Base-by-base conservation (phyloP, 164 flowering plant species). In the Aristolochia californica region DNA sequence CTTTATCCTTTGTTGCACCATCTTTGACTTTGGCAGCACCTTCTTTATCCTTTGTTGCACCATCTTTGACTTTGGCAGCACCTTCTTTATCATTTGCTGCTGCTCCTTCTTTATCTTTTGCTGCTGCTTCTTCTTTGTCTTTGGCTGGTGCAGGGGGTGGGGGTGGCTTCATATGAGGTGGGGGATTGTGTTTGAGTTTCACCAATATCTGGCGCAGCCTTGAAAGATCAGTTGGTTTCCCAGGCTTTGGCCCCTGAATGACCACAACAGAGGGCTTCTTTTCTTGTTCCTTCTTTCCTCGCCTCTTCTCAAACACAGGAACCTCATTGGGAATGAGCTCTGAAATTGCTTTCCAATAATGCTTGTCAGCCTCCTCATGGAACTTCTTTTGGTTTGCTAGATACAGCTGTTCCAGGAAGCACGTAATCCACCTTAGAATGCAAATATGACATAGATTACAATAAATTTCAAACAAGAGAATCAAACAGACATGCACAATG, bases 331-430 rank as follows among this genome's bases (percentile, higher is more conserved):
- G 97, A 61, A 90, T 76, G 52, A 90, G 75, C 66, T 90, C 97
- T 28, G 83, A 82, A 28, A 89, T 93, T 47, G 97, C 85, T 68
- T 85, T 93, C 99, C 99, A 89, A 67, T 84, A 89, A 49, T 87
- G 90, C 68, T 85, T 85, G 70, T 87, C 94, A 0, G 88, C 95
- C 24, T 81, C 80, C 62, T 83, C 85, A 58, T 89, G 99, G 71
- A 93, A 93, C 67, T 84, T 93, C 79, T 87, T 94, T 75, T 83
- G 99, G 59, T 78, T 84, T 50, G 86, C 79, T 73, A 83, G 60
- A 74, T 50, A 80, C 9, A 77, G 49, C 99, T 93, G 81, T 48
- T 9, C 20, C 57, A 50, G 25, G 58, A 61, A 21, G 62, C 47
- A 72, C 26, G 56, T 21, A 51, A 51, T 14, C 27, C 17, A 47